Evolutionary conservation across 805 yeast species (phyloP).

Genomic region (Spathaspora girioi): DNA sequence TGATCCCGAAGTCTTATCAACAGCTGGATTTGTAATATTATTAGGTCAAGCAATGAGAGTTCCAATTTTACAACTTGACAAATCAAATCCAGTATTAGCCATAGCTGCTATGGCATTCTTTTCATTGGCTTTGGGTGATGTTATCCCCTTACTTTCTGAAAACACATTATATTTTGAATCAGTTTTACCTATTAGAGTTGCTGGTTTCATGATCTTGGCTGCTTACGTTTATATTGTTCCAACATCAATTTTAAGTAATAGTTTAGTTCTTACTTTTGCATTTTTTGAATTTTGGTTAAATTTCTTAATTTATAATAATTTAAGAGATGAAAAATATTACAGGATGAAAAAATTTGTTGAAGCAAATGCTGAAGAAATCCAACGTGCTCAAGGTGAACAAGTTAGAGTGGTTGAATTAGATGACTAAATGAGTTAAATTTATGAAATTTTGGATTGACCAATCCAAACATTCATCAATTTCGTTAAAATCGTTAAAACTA

Average conservation of each 20-base stretch:
- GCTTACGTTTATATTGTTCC: conserved; percentile 46
- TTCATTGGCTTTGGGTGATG: conserved; percentile 46
- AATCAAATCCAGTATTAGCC: conserved; percentile 47
- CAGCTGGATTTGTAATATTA: conserved; percentile 46
- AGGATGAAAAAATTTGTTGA: conserved; percentile 41
- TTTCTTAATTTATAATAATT: conserved; percentile 55
- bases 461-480: conserved; percentile 51
- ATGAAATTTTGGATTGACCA: conserved; percentile 47
- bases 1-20: conserved; percentile 43
- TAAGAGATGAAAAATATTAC: conserved; percentile 60
- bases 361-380: conserved; percentile 35
- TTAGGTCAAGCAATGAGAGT: conserved; percentile 60
- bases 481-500: conserved; percentile 47
- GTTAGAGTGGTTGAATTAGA: conserved; percentile 27
- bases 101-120: conserved; percentile 44
- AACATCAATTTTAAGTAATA: conserved; percentile 53
- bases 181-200: conserved; percentile 55
- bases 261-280: conserved; percentile 54
- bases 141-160: conserved; percentile 55
- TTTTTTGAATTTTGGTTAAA: conserved; percentile 71
- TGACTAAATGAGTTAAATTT: conserved; percentile 1
- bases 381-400: conserved; percentile 24
- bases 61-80: conserved; percentile 26
- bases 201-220: conserved; percentile 47
- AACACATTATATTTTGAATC: conserved; percentile 53